Evolutionary conservation across 192 early-diverging fungal species (phyloP).

Genomic region (Coemansia pectinata): DNA sequence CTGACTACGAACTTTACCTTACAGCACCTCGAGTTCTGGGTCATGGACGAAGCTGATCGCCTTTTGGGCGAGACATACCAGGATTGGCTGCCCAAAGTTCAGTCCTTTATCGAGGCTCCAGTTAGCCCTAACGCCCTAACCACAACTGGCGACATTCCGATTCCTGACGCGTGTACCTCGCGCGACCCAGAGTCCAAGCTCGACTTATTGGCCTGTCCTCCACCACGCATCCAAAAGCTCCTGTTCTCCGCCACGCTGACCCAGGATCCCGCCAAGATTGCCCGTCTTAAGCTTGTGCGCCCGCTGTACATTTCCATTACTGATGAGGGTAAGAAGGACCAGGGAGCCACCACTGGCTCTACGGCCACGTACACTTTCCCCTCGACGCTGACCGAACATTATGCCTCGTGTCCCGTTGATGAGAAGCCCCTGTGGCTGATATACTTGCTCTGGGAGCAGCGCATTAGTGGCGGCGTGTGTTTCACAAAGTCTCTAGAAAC

Average conservation of each 20-base stretch:
- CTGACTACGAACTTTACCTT: conserved; percentile 84
- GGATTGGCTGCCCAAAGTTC: conserved; percentile 83
- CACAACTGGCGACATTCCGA: background rate
- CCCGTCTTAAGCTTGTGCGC: conserved; percentile 72
- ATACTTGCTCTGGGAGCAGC: conserved; percentile 70
- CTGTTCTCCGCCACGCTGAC: conserved; percentile 96
- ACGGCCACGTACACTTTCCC: conserved; percentile 51
- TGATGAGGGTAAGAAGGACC: conserved; percentile 42
- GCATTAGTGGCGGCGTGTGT: conserved; percentile 66
- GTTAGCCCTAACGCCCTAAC: background rate
- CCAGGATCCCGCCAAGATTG: conserved; percentile 89
- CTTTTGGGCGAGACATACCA: conserved; percentile 89
- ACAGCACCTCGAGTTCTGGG: conserved; percentile 86
- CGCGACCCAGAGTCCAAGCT: conserved; percentile 11
- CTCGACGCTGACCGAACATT: conserved; percentile 67
- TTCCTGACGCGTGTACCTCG: conserved; percentile 23
- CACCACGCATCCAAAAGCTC: conserved; percentile 78
- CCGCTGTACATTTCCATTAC: conserved; percentile 78
- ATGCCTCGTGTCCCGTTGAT: conserved; percentile 62
- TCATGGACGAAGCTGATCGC: conserved; percentile 96
- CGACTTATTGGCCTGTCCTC: conserved; percentile 29
- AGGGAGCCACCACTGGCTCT: conserved; percentile 7
- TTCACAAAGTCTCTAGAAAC: conserved; percentile 93
- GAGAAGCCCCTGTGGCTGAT: conserved; percentile 86
- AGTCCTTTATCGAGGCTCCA: conserved; percentile 55